Evolutionary conservation across 2,329 filamentous ascomycete genomes (phyloP).

Genomic region (Colletotrichum sp.): DNA sequence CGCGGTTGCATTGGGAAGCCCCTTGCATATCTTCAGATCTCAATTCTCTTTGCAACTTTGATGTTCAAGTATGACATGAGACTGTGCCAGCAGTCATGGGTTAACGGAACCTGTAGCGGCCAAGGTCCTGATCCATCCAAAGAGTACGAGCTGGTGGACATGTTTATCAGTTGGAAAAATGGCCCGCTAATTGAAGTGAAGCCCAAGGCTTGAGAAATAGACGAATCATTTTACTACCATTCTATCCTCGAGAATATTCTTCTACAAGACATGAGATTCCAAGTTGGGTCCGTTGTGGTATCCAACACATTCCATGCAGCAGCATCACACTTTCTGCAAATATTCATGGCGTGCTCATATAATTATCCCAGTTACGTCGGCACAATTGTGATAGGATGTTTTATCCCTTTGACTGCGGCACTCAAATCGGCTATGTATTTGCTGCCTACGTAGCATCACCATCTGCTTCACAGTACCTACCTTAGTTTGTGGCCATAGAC

Average conservation of each 20-base stretch:
- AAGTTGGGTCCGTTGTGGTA: not conserved
- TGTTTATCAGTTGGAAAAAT: slow-evolving; percentile 9
- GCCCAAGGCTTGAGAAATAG: not conserved
- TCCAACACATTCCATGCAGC: not conserved
- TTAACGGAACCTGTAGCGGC: not conserved
- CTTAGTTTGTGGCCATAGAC: not conserved
- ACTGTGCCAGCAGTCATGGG: not conserved
- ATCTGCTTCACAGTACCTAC: not conserved
- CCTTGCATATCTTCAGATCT: not conserved
- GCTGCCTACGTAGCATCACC: not conserved
- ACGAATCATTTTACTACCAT: not conserved
- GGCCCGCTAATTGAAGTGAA: not conserved
- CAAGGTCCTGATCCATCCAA: not conserved
- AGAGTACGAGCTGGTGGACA: slow-evolving; percentile 1
- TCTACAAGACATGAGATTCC: not conserved
- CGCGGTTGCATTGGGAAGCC: slow-evolving; percentile 5
- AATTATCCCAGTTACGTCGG: rapidly evolving
- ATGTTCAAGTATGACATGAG: slow-evolving; percentile 4
- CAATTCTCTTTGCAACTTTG: not conserved
- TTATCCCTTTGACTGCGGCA: not conserved
- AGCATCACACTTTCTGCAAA: not conserved
- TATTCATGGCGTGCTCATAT: not conserved
- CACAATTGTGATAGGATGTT: rapidly evolving
- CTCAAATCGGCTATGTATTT: not conserved
- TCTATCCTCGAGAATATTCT: rapidly evolving